Evolutionary conservation across 2,329 filamentous ascomycete species (phyloP).

Genomic region (Saccharata proteae): DNA sequence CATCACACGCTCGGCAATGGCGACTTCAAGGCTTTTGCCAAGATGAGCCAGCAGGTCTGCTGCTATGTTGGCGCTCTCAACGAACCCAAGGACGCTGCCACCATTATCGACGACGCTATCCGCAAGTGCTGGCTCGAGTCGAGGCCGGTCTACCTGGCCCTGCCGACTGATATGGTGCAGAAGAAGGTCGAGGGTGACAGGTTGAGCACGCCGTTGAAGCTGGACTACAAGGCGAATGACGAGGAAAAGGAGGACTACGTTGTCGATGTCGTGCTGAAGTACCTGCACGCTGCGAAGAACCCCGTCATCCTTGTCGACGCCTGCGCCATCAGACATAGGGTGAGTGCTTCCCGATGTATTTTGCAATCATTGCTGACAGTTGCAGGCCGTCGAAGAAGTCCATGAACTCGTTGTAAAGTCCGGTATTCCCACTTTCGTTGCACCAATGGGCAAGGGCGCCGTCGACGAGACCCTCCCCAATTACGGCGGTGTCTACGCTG

Average conservation of each 20-base stretch:
- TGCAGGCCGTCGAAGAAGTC: slow-evolving; percentile 61
- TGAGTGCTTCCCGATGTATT: slow-evolving; percentile 8
- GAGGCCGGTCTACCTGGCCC: slow-evolving; percentile 70
- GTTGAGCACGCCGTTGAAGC: slow-evolving; percentile 58
- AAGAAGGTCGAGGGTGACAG: slow-evolving; percentile 63
- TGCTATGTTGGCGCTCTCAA: slow-evolving; percentile 60
- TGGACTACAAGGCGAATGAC: slow-evolving; percentile 53
- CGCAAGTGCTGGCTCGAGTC: slow-evolving; percentile 61
- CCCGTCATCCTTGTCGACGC: slow-evolving; percentile 75
- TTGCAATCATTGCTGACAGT: no score
- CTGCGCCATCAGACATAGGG: slow-evolving; percentile 65
- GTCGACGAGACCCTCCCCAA: slow-evolving; percentile 64
- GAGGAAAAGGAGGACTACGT: slow-evolving; percentile 65
- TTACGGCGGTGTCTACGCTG: slow-evolving; percentile 76
- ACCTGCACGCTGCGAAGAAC: slow-evolving; percentile 58
- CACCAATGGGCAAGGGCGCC: slow-evolving; percentile 80
- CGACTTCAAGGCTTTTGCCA: slow-evolving; percentile 70
- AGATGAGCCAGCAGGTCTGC: slow-evolving; percentile 64
- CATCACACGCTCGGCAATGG: slow-evolving; percentile 41
- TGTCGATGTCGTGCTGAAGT: slow-evolving; percentile 65
- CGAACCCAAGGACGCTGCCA: slow-evolving; percentile 55
- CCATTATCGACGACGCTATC: slow-evolving; percentile 66
- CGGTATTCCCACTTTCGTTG: slow-evolving; percentile 69
- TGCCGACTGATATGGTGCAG: slow-evolving; percentile 70
- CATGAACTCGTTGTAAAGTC: slow-evolving; percentile 62